A percentile compares a stretch with the other conserved stretches of the same genome.
Conservation (phyloP, 176 grass and related monocot species). For the Aechmea fasciata region DNA sequence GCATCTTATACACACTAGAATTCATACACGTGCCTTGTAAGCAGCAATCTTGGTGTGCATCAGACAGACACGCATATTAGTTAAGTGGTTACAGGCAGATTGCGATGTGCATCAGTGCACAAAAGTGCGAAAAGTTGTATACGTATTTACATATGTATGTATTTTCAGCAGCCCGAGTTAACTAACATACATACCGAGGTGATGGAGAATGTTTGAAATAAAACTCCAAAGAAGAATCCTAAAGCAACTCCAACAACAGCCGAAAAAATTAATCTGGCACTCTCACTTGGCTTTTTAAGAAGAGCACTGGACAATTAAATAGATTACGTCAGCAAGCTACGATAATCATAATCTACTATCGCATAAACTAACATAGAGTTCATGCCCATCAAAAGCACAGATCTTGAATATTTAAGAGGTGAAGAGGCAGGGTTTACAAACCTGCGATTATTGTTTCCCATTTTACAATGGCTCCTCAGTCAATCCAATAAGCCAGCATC, state of each 20-base stretch:
- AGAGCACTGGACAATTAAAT: not conserved
- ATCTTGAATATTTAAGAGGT: not conserved
- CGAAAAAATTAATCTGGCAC: slow-evolving; percentile 50
- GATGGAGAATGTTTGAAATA: slow-evolving; percentile 55
- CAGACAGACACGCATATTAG: no score
- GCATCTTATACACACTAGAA: no score
- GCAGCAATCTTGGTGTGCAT: no score
- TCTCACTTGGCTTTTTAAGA: slow-evolving; percentile 48
- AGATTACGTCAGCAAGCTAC: not conserved
- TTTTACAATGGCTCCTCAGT: not conserved
- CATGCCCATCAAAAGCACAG: not conserved
- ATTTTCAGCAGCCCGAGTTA: no score
- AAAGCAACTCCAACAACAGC: slow-evolving; percentile 43
- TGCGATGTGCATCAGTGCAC: no score
- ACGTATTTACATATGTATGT: no score
- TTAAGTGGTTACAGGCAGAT: no score
- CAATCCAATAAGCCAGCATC: not conserved
- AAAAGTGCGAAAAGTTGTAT: no score
- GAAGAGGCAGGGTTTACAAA: not conserved
- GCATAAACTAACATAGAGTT: not conserved
- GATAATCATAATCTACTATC: not conserved
- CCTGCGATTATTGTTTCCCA: not conserved
- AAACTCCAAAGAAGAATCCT: slow-evolving; percentile 69
- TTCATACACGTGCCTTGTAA: no score
- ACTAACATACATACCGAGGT: slow-evolving; percentile 35